Percentiles rank a stretch among this genome's conserved stretches.
phyloP scores from a whole-genome alignment of 1,284 basidiomycete genomes.

The Marasmius oreades region DNA sequence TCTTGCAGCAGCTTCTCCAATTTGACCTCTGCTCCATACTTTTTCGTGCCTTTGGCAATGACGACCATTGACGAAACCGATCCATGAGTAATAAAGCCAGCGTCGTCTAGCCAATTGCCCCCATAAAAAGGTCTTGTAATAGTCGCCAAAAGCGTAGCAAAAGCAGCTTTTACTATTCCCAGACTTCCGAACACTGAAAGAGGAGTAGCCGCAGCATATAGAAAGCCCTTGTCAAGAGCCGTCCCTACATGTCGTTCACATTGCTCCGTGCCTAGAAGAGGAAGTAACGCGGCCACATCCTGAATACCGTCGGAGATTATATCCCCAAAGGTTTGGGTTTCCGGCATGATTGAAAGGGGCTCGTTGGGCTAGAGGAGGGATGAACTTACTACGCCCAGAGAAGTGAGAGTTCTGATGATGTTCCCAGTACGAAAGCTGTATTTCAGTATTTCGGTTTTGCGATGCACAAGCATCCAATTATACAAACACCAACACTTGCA shows the following conservation, averaged over 20 bases:
- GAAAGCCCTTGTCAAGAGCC: constrained; percentile 8
- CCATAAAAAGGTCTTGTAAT: background rate
- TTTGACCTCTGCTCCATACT: background rate
- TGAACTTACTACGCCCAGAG: too few relatives aligned
- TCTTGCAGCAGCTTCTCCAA: background rate
- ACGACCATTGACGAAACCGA: background rate
- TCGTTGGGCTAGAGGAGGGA: too few relatives aligned
- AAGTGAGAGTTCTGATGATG: too few relatives aligned
- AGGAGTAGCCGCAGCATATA: constrained; percentile 11
- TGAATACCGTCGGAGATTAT: constrained; percentile 2
- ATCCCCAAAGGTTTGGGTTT: background rate
- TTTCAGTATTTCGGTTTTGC: too few relatives aligned
- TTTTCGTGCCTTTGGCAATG: background rate
- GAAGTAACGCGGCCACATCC: constrained; percentile 10
- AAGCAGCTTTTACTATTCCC: constrained; percentile 7
- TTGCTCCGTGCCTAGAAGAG: constrained; percentile 11
- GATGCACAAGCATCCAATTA: too few relatives aligned
- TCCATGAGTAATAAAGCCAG: background rate
- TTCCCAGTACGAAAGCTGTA: too few relatives aligned
- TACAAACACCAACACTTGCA: too few relatives aligned
- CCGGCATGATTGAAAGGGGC: too few relatives aligned
- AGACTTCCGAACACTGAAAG: constrained; percentile 13
- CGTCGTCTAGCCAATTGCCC: constrained; percentile 4
- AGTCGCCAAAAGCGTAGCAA: constrained; percentile 4
- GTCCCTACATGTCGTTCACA: constrained; percentile 10